These are phyloP conservation scores for Peribolospora kevripleyi DNA, from an alignment of 768 basidiomycete genomes.

Conservation along the genomic window DNA sequence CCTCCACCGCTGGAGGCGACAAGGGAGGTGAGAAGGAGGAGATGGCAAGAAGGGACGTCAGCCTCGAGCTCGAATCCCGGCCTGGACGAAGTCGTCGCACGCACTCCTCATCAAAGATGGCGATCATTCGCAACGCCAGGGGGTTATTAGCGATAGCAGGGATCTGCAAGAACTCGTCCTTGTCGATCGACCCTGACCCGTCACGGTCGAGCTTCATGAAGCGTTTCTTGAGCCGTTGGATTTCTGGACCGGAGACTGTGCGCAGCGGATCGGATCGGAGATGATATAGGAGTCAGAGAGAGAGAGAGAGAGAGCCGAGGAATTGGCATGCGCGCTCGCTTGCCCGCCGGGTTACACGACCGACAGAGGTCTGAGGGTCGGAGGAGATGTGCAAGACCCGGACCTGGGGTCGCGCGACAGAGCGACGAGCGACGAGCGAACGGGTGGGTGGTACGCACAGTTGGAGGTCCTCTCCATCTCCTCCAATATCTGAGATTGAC, in stretches of 20 bases:
- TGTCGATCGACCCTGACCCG: constrained; percentile 91
- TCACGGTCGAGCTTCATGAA: constrained; percentile 99
- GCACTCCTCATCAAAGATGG: constrained; percentile 97
- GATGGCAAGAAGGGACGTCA: neutral
- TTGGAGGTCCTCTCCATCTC: constrained; percentile 95
- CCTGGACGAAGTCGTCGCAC: constrained; percentile 17
- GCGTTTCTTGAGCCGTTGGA: constrained; percentile 88
- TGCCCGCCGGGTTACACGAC: neutral
- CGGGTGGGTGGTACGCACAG: constrained; percentile 37
- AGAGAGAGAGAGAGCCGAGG: neutral
- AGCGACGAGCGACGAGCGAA: neutral
- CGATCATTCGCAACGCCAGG: constrained; percentile 88
- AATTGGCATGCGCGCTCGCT: neutral
- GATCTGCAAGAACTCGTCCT: constrained; percentile 95
- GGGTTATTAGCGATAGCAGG: constrained; percentile 97
- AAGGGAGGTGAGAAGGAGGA: neutral
- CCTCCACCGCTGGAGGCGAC: constrained; percentile 61
- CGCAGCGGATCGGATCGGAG: neutral
- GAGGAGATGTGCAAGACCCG: no score
- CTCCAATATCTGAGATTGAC: constrained; percentile 73
- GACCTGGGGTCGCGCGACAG: neutral
- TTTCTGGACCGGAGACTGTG: constrained; percentile 74
- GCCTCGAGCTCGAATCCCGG: neutral
- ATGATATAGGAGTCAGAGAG: neutral
- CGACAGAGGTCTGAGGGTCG: neutral